Conservation (phyloP, 176 grass and related monocot genomes). For the Carex kokanica region DNA sequence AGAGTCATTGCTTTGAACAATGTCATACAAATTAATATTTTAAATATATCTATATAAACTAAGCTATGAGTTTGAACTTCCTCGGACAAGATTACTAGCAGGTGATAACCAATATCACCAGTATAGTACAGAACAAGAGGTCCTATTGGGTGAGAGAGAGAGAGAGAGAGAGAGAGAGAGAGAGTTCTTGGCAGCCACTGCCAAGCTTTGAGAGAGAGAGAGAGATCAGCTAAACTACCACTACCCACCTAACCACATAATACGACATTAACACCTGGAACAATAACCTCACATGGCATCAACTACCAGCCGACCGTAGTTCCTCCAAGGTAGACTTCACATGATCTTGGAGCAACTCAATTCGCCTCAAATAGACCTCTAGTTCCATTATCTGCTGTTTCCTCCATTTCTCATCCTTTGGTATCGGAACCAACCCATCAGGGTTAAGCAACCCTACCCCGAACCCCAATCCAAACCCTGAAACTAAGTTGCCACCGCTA, state of each 20-base stretch:
- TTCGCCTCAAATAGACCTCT: constrained; percentile 77
- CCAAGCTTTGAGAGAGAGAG: neutral
- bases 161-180: neutral
- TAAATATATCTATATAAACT: constrained; percentile 2
- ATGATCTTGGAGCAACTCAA: constrained; percentile 71
- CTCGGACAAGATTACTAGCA: neutral
- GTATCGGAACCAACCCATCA: constrained; percentile 20
- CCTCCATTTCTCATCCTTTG: constrained; percentile 60
- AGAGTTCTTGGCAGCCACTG: neutral
- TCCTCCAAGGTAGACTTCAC: constrained; percentile 47
- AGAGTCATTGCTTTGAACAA: neutral
- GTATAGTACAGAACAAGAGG: neutral
- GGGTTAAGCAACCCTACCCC: constrained; percentile 28
- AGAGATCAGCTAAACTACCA: neutral
- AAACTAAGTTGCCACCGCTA: constrained; percentile 16
- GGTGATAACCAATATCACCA: neutral
- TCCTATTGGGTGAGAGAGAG: neutral
- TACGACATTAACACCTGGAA: neutral
- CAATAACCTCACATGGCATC: constrained; percentile 8
- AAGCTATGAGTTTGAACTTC: neutral
- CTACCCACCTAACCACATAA: neutral
- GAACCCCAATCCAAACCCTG: constrained; percentile 35
- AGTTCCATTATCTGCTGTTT: constrained; percentile 76
- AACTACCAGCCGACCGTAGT: constrained; percentile 43
- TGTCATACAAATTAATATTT: neutral